Base-by-base conservation (phyloP, 768 basidiomycete genomes). In the Mycena olivaceomarginata region DNA sequence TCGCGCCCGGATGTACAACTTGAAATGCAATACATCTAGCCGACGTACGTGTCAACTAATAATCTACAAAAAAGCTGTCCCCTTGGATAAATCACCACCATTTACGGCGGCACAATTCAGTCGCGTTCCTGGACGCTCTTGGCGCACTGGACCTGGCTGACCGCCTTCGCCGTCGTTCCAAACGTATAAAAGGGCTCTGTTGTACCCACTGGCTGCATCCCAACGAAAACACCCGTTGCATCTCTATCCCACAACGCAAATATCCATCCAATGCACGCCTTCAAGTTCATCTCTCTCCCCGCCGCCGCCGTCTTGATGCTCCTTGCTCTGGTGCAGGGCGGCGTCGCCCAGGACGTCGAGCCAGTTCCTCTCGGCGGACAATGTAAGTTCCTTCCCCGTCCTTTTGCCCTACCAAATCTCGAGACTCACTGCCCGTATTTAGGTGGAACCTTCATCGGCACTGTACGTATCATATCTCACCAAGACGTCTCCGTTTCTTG, bases 401-500 rank as follows among this genome's bases (percentile, higher is more conserved):
- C 12, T 11, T 31, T 2, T 4, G 6, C 13, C 40, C 20, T 22
- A n/a, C 40, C 20, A 7, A 46, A 7, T 4, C 18, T 40, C 39
- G 22, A n/a, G 51, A 53, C n/a, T n/a, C 45, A 45, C 46, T 53
- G 2, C 16, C 6, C 31, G 45, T 18, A 15, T 45, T 25, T 43
- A 76, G 65, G 75, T 46, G 69, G 69, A 59, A 76, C 22, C n/a
- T 41, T 71, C 66, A 65, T 70, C 31, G 74, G 75, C 45, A 76
- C 75, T 45, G 70, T 75, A 39, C 16, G 67, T 68, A 62, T n/a
- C n/a, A n/a, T 25, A 22, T 9, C 18, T n/a, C 43, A 5, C 12
- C 13, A 31, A 25, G 7, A 8, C n/a, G n/a, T 7, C 22, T 41
- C 22, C 22, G 15, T 16, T 51, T 53, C 4, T 51, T 16, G 4